Evolutionary conservation across 805 yeast species (phyloP).

Genomic region (Lachancea lanzarotensis): DNA sequence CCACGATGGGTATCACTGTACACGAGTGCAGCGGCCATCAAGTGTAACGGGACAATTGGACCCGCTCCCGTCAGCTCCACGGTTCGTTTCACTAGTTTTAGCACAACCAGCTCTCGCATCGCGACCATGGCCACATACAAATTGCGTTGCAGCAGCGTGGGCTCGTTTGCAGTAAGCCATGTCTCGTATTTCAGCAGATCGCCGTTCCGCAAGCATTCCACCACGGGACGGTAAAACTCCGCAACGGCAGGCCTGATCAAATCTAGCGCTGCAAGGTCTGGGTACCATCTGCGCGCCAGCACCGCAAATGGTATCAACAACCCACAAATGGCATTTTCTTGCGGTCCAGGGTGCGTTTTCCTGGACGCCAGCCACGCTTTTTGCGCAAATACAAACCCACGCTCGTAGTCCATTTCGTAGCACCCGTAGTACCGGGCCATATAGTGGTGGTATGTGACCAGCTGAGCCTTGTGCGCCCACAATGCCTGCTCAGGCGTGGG

Average conservation of each 20-base stretch:
- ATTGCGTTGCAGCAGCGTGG: constrained; percentile 48
- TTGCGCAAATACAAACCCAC: constrained; percentile 46
- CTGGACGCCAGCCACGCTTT: constrained; percentile 36
- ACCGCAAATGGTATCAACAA: constrained; percentile 61
- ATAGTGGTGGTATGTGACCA: constrained; percentile 60
- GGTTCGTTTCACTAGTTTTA: constrained; percentile 42
- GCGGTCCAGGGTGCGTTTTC: constrained; percentile 10
- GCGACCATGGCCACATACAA: constrained; percentile 54
- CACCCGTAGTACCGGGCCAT: constrained; percentile 61
- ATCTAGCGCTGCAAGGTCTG: constrained; percentile 37
- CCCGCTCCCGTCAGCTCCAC: constrained; percentile 17
- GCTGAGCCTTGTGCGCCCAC: constrained; percentile 42
- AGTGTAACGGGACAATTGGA: constrained; percentile 16
- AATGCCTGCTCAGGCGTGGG: constrained; percentile 38
- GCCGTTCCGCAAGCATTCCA: constrained; percentile 47
- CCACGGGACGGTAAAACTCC: constrained; percentile 41
- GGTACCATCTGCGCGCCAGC: constrained; percentile 42
- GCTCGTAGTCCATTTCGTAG: constrained; percentile 47
- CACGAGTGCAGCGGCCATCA: constrained; percentile 8
- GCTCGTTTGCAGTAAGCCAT: constrained; percentile 40
- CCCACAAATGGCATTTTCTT: constrained; percentile 39
- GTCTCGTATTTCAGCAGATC: constrained; percentile 47
- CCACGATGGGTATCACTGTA: constrained; percentile 3
- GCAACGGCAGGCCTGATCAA: constrained; percentile 34
- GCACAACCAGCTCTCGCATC: constrained; percentile 44